phyloP scores from a whole-genome alignment of 1,284 basidiomycete genomes.

The Ceratobasidium sp. region DNA sequence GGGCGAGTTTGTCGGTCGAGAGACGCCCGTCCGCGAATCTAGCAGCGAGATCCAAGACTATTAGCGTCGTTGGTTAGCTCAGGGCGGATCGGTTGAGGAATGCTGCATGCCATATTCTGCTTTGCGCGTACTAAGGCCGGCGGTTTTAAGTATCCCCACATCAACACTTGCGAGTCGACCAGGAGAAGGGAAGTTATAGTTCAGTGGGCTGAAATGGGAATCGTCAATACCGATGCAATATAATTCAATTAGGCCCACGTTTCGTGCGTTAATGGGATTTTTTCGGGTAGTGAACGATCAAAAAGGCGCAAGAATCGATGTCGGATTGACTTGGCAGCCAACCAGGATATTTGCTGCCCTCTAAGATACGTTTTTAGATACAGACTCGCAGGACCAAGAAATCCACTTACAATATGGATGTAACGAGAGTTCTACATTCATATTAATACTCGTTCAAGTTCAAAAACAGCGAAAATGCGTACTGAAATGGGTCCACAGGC shows the following conservation, averaged over 20 bases:
- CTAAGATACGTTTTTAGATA: constrained; percentile 48
- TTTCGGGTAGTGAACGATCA: constrained; percentile 74
- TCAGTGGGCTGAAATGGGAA: constrained; percentile 31
- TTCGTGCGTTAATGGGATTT: constrained; percentile 49
- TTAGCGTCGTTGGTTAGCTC: background rate
- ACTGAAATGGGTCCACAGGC: constrained; percentile 77
- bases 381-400: background rate
- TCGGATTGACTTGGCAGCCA: constrained; percentile 85
- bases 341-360: constrained; percentile 91
- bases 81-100: background rate
- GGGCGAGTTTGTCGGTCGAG: constrained; percentile 70
- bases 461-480: constrained; percentile 38
- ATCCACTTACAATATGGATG: constrained; percentile 64
- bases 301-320: constrained; percentile 81
- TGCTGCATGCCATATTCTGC: constrained; percentile 76
- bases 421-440: constrained; percentile 62
- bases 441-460: constrained; percentile 22
- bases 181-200: constrained; percentile 70
- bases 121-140: constrained; percentile 80
- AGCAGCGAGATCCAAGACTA: constrained; percentile 77
- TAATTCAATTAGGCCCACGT: constrained; percentile 36
- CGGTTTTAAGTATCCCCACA: constrained; percentile 64
- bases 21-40: constrained; percentile 80
- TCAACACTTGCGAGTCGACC: constrained; percentile 68
- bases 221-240: background rate